Conservation (phyloP, 352 stramenopile species). For the Globisporangium paddicum region DNA sequence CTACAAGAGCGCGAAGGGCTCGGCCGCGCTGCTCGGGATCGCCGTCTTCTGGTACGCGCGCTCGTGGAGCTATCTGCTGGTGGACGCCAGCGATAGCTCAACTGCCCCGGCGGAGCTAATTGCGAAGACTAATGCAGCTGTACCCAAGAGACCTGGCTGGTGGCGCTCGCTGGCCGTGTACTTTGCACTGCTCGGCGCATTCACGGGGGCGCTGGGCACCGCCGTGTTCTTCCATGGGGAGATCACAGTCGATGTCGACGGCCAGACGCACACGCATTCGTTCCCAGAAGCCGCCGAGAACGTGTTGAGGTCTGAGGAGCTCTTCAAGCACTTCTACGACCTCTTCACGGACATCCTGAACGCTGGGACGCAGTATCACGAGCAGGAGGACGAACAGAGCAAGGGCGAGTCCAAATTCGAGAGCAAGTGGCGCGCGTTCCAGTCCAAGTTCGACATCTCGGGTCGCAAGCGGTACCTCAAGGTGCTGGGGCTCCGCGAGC, state of each 20-base stretch:
- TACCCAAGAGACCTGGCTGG: slow-evolving; percentile 1
- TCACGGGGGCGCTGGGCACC: background rate
- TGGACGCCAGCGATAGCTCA: background rate
- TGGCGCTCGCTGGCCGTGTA: slow-evolving; percentile 5
- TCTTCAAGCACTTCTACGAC: slow-evolving; percentile 4
- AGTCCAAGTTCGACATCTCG: slow-evolving; percentile 16
- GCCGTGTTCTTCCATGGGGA: slow-evolving; percentile 8
- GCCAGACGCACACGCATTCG: background rate
- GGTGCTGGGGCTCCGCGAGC: slow-evolving; percentile 6
- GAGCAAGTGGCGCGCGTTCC: slow-evolving; percentile 12
- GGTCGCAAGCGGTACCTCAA: slow-evolving; percentile 14
- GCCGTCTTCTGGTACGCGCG: slow-evolving; percentile 5
- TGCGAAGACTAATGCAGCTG: background rate
- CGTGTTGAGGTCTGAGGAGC: slow-evolving; percentile 1
- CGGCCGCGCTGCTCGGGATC: background rate
- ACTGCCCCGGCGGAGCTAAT: background rate
- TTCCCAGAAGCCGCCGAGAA: slow-evolving; percentile 6
- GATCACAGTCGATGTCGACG: background rate
- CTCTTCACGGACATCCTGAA: slow-evolving; percentile 1
- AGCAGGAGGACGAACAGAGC: background rate
- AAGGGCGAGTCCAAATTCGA: slow-evolving; percentile 6
- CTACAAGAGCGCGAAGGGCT: background rate
- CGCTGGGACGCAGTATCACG: background rate
- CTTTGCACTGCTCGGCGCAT: background rate
- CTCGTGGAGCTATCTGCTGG: background rate